Conservation (phyloP, 345 rosid genomes). For the Punica granatum region DNA sequence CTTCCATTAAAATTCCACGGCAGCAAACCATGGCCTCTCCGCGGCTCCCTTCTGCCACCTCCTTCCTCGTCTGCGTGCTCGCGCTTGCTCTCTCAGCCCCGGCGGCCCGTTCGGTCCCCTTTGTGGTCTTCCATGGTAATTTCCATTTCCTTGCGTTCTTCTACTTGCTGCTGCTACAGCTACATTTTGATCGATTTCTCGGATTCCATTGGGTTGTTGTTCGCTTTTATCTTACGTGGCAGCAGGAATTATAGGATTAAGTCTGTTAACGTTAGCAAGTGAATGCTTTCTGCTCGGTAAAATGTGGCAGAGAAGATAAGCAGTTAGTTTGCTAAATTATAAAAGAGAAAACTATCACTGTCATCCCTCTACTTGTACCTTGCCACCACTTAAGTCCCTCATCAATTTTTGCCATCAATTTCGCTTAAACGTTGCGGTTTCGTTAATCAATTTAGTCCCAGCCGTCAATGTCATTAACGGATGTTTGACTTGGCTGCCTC, state of each 20-base stretch:
- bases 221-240: not conserved
- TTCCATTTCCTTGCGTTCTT: not conserved
- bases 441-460: too few species aligned
- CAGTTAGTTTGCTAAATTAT: too few species aligned
- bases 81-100: conserved; percentile 14
- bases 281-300: not conserved
- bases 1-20: not conserved
- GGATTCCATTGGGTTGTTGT: not conserved
- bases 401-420: too few species aligned
- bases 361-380: too few species aligned
- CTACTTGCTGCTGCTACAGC: not conserved
- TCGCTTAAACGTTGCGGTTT: too few species aligned
- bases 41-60: not conserved
- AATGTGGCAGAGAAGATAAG: not conserved
- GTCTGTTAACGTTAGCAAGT: not conserved
- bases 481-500: too few species aligned
- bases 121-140: conserved; percentile 71
- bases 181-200: not conserved
- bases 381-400: too few species aligned
- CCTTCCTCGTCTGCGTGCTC: conserved; percentile 1
- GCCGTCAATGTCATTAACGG: too few species aligned
- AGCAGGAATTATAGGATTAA: not conserved
- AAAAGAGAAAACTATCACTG: too few species aligned
- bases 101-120: conserved; percentile 44
- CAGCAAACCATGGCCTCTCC: conserved; percentile 13